Conservation (phyloP, 1,139 yeast species). For the Trichomonascaceae sp. region DNA sequence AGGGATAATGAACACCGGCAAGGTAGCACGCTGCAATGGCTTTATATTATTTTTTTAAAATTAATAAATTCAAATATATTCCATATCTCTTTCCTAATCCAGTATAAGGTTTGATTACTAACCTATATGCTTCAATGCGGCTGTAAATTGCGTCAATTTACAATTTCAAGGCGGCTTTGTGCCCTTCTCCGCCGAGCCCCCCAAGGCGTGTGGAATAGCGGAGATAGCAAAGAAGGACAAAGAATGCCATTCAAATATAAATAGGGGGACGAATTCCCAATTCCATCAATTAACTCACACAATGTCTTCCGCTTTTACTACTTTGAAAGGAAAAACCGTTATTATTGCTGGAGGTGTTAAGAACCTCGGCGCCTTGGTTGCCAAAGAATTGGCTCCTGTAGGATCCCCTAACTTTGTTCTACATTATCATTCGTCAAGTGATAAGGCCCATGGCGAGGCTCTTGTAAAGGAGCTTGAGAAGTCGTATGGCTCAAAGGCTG, state of each 20-base stretch:
- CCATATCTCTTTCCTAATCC: too few relatives aligned
- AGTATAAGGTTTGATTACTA: too few relatives aligned
- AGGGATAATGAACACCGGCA: not conserved
- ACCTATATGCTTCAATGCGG: not conserved
- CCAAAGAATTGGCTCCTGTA: slow-evolving; percentile 47
- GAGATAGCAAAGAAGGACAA: not conserved
- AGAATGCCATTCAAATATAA: not conserved
- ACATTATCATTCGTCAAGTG: slow-evolving; percentile 47
- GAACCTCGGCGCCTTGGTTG: slow-evolving; percentile 56
- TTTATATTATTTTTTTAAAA: too few relatives aligned
- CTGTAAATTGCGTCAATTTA: not conserved
- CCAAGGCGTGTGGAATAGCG: not conserved
- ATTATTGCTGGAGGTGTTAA: slow-evolving; percentile 62
- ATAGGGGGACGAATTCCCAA: not conserved
- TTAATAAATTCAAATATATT: too few relatives aligned
- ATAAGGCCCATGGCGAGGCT: slow-evolving; percentile 35
- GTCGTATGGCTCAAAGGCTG: slow-evolving; percentile 38
- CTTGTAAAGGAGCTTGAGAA: slow-evolving; percentile 38
- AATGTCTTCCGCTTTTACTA: slow-evolving; percentile 13
- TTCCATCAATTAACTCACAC: not conserved
- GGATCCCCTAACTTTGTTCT: slow-evolving; percentile 50
- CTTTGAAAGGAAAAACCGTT: slow-evolving; percentile 43
- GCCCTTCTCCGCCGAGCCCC: not conserved
- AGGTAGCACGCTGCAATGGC: too few relatives aligned
- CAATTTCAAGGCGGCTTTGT: not conserved